Percentiles rank a stretch among this genome's conserved stretches.
Evolutionary conservation across 1,139 yeast genomes (phyloP).

Genomic region (Candida anutae): DNA sequence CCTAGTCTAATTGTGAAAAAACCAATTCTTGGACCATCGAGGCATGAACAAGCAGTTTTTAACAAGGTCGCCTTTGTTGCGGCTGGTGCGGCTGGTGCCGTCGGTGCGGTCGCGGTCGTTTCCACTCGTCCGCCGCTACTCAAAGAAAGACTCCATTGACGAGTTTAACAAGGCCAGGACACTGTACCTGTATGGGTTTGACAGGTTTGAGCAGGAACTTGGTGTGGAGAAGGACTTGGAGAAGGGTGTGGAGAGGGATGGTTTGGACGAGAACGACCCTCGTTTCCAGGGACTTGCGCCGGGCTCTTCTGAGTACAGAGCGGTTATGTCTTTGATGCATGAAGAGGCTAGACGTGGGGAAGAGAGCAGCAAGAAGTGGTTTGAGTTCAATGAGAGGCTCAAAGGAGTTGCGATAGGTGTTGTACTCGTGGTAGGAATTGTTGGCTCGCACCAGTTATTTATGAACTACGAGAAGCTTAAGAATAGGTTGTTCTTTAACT

Average conservation of each 20-base stretch:
- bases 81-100: too few relatives aligned
- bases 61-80: too few relatives aligned
- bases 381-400: slow-evolving; percentile 26
- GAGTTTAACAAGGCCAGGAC: slow-evolving; percentile 33
- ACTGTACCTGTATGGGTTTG: slow-evolving; percentile 25
- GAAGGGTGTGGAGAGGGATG: slow-evolving; percentile 5
- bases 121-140: too few relatives aligned
- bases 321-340: slow-evolving; percentile 22
- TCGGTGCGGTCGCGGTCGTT: too few relatives aligned
- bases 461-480: slow-evolving; percentile 36
- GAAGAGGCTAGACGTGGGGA: slow-evolving; percentile 19
- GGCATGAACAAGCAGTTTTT: too few relatives aligned
- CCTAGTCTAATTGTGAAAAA: too few relatives aligned
- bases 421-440: slow-evolving; percentile 22
- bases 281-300: slow-evolving; percentile 21
- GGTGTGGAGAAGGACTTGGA: too few relatives aligned
- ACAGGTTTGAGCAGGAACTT: slow-evolving; percentile 15
- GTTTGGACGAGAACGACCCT: slow-evolving; percentile 26
- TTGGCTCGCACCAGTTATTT: slow-evolving; percentile 32
- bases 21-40: too few relatives aligned
- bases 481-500: slow-evolving; percentile 16
- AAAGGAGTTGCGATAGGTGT: slow-evolving; percentile 29
- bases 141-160: slow-evolving; percentile 14
- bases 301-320: slow-evolving; percentile 34
- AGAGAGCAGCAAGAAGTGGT: slow-evolving; percentile 13